phyloP scores from a whole-genome alignment of 2,329 filamentous ascomycete genomes.

The Talaromyces atroroseus region DNA sequence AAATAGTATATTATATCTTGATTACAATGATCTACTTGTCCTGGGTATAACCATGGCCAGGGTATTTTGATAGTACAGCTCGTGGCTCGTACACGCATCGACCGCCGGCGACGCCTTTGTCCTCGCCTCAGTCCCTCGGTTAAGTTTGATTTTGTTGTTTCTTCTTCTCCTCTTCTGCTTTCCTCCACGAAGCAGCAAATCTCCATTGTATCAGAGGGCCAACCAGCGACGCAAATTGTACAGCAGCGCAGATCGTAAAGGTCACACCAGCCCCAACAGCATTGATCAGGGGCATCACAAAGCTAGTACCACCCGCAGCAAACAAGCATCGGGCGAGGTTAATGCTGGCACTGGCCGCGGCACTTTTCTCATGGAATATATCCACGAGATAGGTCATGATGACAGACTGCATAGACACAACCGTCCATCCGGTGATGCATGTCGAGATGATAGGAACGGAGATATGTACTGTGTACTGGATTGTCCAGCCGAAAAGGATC shows the following conservation, averaged over 20 bases:
- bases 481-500: conserved; percentile 50
- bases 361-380: conserved; percentile 46
- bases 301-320: conserved; percentile 48
- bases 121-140: too few relatives aligned
- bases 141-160: neutral
- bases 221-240: conserved; percentile 43
- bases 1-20: too few relatives aligned
- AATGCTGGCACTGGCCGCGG: conserved; percentile 49
- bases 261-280: conserved; percentile 42
- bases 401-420: conserved; percentile 45
- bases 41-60: too few relatives aligned
- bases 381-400: conserved; percentile 53
- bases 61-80: too few relatives aligned
- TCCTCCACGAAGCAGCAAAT: conserved; percentile 36
- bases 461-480: conserved; percentile 45
- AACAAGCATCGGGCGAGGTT: conserved; percentile 51
- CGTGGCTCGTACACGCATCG: too few relatives aligned
- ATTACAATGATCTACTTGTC: too few relatives aligned
- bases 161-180: conserved; percentile 5
- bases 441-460: conserved; percentile 47
- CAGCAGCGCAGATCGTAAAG: conserved; percentile 43
- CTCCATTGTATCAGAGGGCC: conserved; percentile 43
- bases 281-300: conserved; percentile 47
- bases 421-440: conserved; percentile 50
- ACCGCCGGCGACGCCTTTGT: too few relatives aligned